Base-by-base conservation (phyloP, 305 asterid genomes). In the Fraxinus baroniana region DNA sequence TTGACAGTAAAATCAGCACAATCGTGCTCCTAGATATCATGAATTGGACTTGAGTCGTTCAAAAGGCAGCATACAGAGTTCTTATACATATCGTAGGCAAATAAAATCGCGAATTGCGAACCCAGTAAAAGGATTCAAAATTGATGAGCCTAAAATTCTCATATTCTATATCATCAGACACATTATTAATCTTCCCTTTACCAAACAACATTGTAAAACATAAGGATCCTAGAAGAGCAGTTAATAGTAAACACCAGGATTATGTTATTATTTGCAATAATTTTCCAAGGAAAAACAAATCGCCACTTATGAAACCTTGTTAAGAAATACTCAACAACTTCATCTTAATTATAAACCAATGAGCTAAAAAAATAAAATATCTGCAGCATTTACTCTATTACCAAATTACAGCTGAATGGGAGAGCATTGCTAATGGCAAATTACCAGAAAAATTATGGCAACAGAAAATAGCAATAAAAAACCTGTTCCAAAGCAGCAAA, bases 401-500 rank as follows among this genome's bases (percentile, higher is more conserved):
- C 32, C 32, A 62, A 22, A 62, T 22, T 22, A 64, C 41, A 28
- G 22, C 75, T 15, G 10, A 70, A 30, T 15, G 35, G 24, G 39
- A 28, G 10, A 70, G 37, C 20, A 70, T 70, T 5, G 35, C 10
- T 30, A 7, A 30, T 15, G 41, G 22, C 32, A 28, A 32, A 70
- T 15, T 28, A 70, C 3, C 39, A 30, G 37, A 30, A 70, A 12
- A 30, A 15, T 2, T 52, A 73, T 22, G 46, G 76, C 74, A 84
- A 75, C 77, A 82, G 84, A 79, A 79, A 70, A 70, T 75, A 78
- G 86, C 39, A 64, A 79, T 82, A 80, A 85, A 79, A 75, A 84
- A 97, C 99, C 99, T 97, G 98, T 89, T 97, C 99, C 81, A 97
- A 83, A 39, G 97, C 97, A 86, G 94, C 92, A 88, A 97, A 97